phyloP scores from a whole-genome alignment of 140 eudicot species.

The Senecio squalidus region DNA sequence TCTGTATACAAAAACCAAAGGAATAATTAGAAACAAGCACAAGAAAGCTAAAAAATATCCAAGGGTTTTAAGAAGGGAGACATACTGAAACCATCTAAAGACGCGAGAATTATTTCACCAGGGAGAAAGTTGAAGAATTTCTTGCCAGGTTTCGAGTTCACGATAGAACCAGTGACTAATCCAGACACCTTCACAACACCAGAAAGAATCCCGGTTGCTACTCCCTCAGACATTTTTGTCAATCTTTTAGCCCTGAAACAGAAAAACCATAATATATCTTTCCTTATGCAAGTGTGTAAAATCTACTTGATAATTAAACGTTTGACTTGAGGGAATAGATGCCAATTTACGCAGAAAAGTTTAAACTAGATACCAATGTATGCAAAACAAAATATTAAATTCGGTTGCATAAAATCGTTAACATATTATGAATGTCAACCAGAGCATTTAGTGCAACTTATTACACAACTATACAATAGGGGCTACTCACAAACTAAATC shows the following conservation, averaged over 20 bases:
- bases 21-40: constrained; percentile 4
- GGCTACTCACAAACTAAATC: background rate
- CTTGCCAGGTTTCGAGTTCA: constrained; percentile 74
- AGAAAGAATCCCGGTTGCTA: constrained; percentile 79
- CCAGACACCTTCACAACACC: constrained; percentile 95
- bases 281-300: background rate
- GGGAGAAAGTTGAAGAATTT: constrained; percentile 74
- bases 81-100: constrained; percentile 93
- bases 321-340: no score
- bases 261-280: background rate
- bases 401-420: no score
- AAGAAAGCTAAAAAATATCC: background rate
- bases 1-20: constrained; percentile 30
- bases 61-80: constrained; percentile 8
- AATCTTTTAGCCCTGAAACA: constrained; percentile 64
- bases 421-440: no score
- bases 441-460: background rate
- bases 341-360: no score
- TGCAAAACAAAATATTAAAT: no score
- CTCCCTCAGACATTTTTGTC: constrained; percentile 85
- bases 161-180: constrained; percentile 57
- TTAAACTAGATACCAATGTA: background rate
- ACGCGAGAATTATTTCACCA: constrained; percentile 89
- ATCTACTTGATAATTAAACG: background rate
- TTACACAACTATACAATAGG: background rate